Conservation (phyloP, 495 filamentous ascomycete genomes). For the Hyaloscypha bicolor region DNA sequence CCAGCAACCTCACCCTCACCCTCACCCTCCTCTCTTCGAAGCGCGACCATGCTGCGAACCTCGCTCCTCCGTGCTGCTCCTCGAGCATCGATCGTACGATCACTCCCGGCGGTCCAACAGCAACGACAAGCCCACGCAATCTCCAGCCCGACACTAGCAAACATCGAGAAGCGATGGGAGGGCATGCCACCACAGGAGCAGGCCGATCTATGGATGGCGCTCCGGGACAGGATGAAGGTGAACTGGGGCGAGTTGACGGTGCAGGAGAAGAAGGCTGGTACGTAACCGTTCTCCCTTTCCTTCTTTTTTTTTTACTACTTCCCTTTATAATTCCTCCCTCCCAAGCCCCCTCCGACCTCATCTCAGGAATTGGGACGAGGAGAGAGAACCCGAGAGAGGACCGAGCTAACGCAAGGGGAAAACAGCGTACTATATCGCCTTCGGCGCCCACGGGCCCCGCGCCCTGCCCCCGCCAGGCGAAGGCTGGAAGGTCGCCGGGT, state of each 20-base stretch:
- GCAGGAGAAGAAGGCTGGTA: constrained; percentile 99
- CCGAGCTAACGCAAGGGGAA: constrained; percentile 9
- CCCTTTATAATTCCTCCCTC: not conserved
- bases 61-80: constrained; percentile 1
- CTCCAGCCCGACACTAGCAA: constrained; percentile 93
- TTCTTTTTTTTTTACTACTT: not conserved
- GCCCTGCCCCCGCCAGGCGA: constrained; percentile 80
- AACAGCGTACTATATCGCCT: constrained; percentile 97
- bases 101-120: constrained; percentile 19
- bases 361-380: too few species aligned
- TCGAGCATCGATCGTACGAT: constrained; percentile 36
- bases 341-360: too few species aligned
- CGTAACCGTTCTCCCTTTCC: constrained; percentile 43
- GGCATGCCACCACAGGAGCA: constrained; percentile 95
- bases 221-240: constrained; percentile 97
- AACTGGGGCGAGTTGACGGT: constrained; percentile 93
- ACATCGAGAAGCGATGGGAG: constrained; percentile 99
- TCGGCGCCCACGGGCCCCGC: constrained; percentile 92
- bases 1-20: not conserved
- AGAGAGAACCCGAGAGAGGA: not conserved
- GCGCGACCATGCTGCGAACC: constrained; percentile 12
- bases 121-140: constrained; percentile 78
- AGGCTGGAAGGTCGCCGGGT: constrained; percentile 68
- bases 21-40: not conserved
- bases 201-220: constrained; percentile 97